Percentiles rank a stretch among this genome's conserved stretches.
phyloP scores from a whole-genome alignment of 441 rosid species.

The Euphorbia neoarborescens region DNA sequence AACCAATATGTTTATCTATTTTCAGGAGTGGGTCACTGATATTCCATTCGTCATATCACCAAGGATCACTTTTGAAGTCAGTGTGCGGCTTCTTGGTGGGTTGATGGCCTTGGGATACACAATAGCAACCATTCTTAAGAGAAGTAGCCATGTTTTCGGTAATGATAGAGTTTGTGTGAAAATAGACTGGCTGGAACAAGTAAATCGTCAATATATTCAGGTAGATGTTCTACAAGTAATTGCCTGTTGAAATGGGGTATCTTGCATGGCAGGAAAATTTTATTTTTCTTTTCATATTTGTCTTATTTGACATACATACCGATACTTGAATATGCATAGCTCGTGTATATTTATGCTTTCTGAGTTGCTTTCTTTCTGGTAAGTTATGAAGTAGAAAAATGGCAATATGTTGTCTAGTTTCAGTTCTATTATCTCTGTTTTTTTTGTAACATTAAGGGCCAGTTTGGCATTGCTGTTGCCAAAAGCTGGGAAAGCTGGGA shows the following conservation, averaged over 20 bases:
- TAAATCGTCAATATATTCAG: constrained; percentile 86
- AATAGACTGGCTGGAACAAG: constrained; percentile 91
- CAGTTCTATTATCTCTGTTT: neutral
- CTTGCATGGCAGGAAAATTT: neutral
- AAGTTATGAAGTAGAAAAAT: neutral
- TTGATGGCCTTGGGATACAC: constrained; percentile 97
- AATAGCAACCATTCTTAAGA: constrained; percentile 84
- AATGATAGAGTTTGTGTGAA: constrained; percentile 70
- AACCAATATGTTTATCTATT: constrained; percentile 16
- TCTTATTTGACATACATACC: neutral
- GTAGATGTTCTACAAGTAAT: constrained; percentile 27
- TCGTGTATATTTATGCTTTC: neutral
- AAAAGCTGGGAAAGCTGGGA: too few relatives aligned
- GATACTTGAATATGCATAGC: neutral
- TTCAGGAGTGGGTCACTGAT: constrained; percentile 94
- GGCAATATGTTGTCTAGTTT: neutral
- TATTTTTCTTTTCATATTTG: neutral
- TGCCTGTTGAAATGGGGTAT: neutral
- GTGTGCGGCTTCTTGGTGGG: constrained; percentile 96
- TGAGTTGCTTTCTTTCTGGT: neutral
- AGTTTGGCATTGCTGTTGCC: too few relatives aligned
- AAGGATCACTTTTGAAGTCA: constrained; percentile 93
- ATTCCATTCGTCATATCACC: constrained; percentile 94
- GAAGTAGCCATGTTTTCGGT: constrained; percentile 80
- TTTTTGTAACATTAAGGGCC: too few relatives aligned